Evolutionary conservation across 257 asterid species (phyloP).

Genomic region (Gentiana straminea): DNA sequence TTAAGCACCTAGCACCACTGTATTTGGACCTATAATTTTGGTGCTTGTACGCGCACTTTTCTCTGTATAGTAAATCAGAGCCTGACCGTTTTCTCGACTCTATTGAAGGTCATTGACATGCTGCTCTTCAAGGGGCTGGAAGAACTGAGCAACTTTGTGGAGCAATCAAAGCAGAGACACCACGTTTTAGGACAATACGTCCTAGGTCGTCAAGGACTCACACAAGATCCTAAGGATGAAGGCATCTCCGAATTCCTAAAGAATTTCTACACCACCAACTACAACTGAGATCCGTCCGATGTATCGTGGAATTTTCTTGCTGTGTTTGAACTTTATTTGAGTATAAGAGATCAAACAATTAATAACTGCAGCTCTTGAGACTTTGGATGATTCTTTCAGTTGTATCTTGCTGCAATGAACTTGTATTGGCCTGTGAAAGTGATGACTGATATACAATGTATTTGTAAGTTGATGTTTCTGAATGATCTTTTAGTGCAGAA

Average conservation of each 20-base stretch:
- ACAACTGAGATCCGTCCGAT: slow-evolving; percentile 30
- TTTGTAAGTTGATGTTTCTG: too few species aligned
- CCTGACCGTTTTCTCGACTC: not conserved
- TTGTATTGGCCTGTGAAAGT: not conserved
- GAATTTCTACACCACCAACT: slow-evolving; percentile 69
- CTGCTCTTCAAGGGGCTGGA: slow-evolving; percentile 82
- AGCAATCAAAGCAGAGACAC: slow-evolving; percentile 91
- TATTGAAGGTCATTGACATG: slow-evolving; percentile 71
- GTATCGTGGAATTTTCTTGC: not conserved
- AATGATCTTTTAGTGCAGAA: too few species aligned
- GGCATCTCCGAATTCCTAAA: slow-evolving; percentile 59
- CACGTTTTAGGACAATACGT: slow-evolving; percentile 83
- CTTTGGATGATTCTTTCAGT: not conserved
- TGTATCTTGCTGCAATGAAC: not conserved
- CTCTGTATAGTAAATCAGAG: not conserved
- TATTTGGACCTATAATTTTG: too few species aligned
- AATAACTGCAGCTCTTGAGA: not conserved
- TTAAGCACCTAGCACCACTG: too few species aligned
- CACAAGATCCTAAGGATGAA: slow-evolving; percentile 44
- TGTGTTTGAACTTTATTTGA: not conserved
- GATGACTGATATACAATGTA: not conserved
- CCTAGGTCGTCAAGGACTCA: slow-evolving; percentile 30
- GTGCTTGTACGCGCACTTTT: too few species aligned
- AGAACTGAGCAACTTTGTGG: slow-evolving; percentile 67
- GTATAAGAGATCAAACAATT: too few species aligned